phyloP scores from a whole-genome alignment of 306 rosid genomes.

The Argentina anserina region DNA sequence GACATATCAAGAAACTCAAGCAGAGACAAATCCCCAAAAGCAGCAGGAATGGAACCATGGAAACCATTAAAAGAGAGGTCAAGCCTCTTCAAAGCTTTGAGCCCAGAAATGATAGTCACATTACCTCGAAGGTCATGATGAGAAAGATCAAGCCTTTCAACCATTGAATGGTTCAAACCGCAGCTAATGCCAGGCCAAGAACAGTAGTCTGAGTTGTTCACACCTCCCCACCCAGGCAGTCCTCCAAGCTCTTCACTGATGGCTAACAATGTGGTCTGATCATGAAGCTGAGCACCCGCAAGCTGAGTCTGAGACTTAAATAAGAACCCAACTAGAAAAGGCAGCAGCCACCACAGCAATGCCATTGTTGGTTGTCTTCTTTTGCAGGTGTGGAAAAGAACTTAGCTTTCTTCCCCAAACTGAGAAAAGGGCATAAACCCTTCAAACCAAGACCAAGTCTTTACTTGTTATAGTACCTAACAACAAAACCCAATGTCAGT shows the following conservation, averaged over 20 bases:
- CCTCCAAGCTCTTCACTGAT: constrained; percentile 70
- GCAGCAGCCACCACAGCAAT: constrained; percentile 31
- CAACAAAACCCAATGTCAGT: constrained; percentile 11
- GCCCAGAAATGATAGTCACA: constrained; percentile 62
- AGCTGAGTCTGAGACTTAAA: constrained; percentile 31
- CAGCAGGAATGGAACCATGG: constrained; percentile 67
- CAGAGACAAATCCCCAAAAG: constrained; percentile 61
- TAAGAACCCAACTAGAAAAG: constrained; percentile 54
- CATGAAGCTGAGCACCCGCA: constrained; percentile 56
- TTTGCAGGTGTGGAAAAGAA: constrained; percentile 17
- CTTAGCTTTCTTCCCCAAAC: constrained; percentile 31
- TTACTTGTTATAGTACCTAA: background rate
- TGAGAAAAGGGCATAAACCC: constrained; percentile 23
- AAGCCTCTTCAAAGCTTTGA: constrained; percentile 79
- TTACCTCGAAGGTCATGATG: constrained; percentile 78
- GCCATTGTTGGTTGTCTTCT: constrained; percentile 43
- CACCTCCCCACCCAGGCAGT: constrained; percentile 74
- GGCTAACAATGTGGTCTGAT: constrained; percentile 52
- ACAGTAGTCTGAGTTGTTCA: constrained; percentile 62
- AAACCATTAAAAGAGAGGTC: constrained; percentile 80
- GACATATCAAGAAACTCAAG: constrained; percentile 90
- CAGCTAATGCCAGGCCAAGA: constrained; percentile 83
- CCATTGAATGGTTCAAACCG: constrained; percentile 55
- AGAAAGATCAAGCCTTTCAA: constrained; percentile 78
- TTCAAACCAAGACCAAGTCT: constrained; percentile 22